phyloP scores from a whole-genome alignment of 1,139 yeast genomes.

The Geotrichum phurueaensis region DNA sequence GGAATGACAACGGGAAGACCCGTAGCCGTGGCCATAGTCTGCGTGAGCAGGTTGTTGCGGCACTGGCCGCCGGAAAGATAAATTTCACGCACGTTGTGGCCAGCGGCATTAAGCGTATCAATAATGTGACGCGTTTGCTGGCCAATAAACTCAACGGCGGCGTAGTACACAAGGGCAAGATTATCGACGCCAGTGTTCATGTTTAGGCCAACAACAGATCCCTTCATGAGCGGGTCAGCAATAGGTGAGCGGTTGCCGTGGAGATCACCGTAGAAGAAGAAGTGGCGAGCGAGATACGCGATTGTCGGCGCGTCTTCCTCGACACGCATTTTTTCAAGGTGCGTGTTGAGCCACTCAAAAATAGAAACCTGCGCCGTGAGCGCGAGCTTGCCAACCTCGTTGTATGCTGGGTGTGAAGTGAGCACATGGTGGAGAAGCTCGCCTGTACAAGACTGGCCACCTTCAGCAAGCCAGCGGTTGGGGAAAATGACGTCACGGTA shows the following conservation, averaged over 20 bases:
- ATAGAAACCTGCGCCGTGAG: constrained; percentile 56
- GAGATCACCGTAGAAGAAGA: constrained; percentile 91
- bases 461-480: constrained; percentile 95
- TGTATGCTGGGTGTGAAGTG: constrained; percentile 81
- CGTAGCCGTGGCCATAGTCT: constrained; percentile 86
- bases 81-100: constrained; percentile 68
- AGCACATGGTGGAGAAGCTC: constrained; percentile 88
- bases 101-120: constrained; percentile 72
- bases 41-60: constrained; percentile 80
- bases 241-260: constrained; percentile 96
- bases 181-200: constrained; percentile 85
- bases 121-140: constrained; percentile 95
- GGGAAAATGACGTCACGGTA: constrained; percentile 87
- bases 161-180: constrained; percentile 78
- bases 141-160: constrained; percentile 94
- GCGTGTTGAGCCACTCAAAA: constrained; percentile 75
- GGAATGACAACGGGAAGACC: constrained; percentile 92
- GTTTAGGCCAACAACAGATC: constrained; percentile 86
- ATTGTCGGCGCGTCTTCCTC: constrained; percentile 60
- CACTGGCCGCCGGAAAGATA: constrained; percentile 97
- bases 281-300: constrained; percentile 72
- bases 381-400: constrained; percentile 45
- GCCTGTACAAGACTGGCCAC: constrained; percentile 97
- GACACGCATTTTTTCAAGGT: constrained; percentile 60
- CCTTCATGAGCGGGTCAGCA: constrained; percentile 90